Evolutionary conservation across 352 stramenopile species (phyloP).

Genomic region (Phytophthora ramorum): DNA sequence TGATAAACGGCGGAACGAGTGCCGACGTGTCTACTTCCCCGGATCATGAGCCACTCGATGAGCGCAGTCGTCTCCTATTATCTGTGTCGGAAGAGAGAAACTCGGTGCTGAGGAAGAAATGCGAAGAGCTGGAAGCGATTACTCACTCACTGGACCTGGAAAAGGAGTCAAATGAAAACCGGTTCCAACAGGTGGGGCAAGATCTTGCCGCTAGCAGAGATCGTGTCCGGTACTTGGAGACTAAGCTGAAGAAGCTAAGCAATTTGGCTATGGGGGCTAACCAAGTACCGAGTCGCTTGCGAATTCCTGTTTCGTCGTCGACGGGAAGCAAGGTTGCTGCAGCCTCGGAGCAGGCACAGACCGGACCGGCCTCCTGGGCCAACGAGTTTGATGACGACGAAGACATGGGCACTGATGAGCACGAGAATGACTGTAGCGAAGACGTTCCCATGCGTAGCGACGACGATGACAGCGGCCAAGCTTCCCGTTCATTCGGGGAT

Average conservation of each 20-base stretch:
- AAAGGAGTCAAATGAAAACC: constrained; percentile 54
- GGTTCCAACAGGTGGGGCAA: constrained; percentile 54
- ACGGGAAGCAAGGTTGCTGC: constrained; percentile 24
- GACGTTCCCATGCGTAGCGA: constrained; percentile 66
- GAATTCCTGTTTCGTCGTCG: constrained; percentile 26
- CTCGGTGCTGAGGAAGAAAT: constrained; percentile 71
- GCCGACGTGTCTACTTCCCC: constrained; percentile 16
- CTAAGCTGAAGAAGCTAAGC: constrained; percentile 55
- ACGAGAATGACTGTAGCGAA: constrained; percentile 52
- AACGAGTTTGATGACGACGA: constrained; percentile 82
- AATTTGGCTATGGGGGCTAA: constrained; percentile 29
- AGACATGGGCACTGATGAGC: constrained; percentile 51
- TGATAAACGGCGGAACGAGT: constrained; percentile 52
- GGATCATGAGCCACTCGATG: constrained; percentile 51
- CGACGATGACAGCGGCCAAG: constrained; percentile 37
- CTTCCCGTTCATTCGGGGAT: constrained; percentile 22
- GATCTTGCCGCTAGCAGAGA: constrained; percentile 63
- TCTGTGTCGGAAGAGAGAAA: constrained; percentile 85
- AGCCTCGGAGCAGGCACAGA: constrained; percentile 20
- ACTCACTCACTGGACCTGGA: constrained; percentile 52
- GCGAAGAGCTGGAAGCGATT: constrained; percentile 71
- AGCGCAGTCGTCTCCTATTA: constrained; percentile 69
- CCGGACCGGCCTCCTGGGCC: constrained; percentile 61
- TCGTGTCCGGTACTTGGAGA: constrained; percentile 70
- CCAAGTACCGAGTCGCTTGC: constrained; percentile 19